Evolutionary conservation across 371 early-diverging fungal genomes (phyloP).

Genomic region (Lichtheimia hyalospora): DNA sequence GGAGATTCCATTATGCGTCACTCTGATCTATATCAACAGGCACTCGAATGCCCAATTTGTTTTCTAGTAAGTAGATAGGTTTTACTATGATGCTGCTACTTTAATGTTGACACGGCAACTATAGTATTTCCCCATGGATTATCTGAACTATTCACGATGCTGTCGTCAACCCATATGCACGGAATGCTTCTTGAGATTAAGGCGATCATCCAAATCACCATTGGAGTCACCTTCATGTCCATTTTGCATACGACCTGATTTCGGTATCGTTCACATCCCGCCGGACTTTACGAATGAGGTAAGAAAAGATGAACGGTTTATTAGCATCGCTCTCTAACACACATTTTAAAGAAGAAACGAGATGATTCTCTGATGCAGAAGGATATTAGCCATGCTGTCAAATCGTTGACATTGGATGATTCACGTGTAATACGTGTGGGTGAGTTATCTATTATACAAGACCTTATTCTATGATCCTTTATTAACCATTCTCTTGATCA

Average conservation of each 20-base stretch:
- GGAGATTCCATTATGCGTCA: neutral
- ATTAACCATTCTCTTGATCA: neutral
- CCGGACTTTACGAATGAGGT: constrained; percentile 44
- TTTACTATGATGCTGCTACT: neutral
- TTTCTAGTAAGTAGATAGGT: constrained; percentile 8
- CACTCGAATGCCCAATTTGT: constrained; percentile 92
- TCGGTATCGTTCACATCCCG: constrained; percentile 77
- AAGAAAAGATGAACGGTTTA: constrained; percentile 28
- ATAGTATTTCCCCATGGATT: constrained; percentile 80
- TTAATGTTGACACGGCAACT: neutral
- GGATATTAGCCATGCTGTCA: constrained; percentile 10
- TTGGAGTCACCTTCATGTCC: constrained; percentile 75
- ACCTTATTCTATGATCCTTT: too few species aligned
- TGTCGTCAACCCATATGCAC: constrained; percentile 95
- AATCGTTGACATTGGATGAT: constrained; percentile 56
- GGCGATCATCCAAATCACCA: constrained; percentile 65
- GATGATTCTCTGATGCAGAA: neutral
- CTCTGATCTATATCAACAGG: constrained; percentile 31
- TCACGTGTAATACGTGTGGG: constrained; percentile 79
- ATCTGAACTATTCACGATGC: constrained; percentile 92
- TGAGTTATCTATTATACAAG: neutral
- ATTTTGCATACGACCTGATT: constrained; percentile 82
- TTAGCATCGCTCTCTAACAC: constrained; percentile 13
- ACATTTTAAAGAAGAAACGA: constrained; percentile 1
- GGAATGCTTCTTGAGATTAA: constrained; percentile 93